A percentile compares a stretch with the other conserved stretches of the same genome.
Conservation (phyloP, 306 rosid genomes). For the Mimosa pudica region DNA sequence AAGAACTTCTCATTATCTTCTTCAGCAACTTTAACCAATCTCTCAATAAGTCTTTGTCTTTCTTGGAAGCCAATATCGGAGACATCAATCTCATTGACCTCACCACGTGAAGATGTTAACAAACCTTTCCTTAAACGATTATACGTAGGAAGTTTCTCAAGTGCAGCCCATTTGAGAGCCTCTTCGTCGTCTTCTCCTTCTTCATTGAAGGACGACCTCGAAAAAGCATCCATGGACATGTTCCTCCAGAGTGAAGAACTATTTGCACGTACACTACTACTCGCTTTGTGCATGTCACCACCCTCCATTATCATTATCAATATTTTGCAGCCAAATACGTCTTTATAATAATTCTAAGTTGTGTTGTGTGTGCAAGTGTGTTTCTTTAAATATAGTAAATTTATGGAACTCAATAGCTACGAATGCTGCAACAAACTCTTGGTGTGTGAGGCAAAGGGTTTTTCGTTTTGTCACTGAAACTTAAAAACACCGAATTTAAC, state of each 20-base stretch:
- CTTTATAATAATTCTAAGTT: background rate
- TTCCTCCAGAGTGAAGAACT: conserved; percentile 50
- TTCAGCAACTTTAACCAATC: conserved; percentile 43
- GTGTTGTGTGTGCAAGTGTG: background rate
- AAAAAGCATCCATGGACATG: conserved; percentile 45
- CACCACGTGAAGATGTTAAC: conserved; percentile 46
- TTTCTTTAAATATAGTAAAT: background rate
- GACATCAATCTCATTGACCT: conserved; percentile 54
- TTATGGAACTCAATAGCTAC: background rate
- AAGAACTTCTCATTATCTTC: conserved; percentile 50
- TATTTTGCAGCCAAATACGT: background rate
- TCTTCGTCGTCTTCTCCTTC: conserved; percentile 60
- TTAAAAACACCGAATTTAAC: background rate
- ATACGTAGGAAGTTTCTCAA: conserved; percentile 71
- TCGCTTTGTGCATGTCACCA: conserved; percentile 35
- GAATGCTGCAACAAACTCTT: background rate
- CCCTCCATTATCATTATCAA: conserved; percentile 37
- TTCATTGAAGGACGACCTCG: conserved; percentile 33
- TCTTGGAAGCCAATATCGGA: conserved; percentile 39
- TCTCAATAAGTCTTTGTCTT: conserved; percentile 40
- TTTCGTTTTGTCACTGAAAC: background rate
- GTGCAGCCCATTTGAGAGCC: conserved; percentile 74
- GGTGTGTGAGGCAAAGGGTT: background rate
- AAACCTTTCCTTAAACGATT: conserved; percentile 67
- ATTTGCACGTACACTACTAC: conserved; percentile 30